Percentiles rank a stretch among this genome's conserved stretches.
phyloP scores from a whole-genome alignment of 2,329 filamentous ascomycete species.

The Pseudopithomyces maydicus region DNA sequence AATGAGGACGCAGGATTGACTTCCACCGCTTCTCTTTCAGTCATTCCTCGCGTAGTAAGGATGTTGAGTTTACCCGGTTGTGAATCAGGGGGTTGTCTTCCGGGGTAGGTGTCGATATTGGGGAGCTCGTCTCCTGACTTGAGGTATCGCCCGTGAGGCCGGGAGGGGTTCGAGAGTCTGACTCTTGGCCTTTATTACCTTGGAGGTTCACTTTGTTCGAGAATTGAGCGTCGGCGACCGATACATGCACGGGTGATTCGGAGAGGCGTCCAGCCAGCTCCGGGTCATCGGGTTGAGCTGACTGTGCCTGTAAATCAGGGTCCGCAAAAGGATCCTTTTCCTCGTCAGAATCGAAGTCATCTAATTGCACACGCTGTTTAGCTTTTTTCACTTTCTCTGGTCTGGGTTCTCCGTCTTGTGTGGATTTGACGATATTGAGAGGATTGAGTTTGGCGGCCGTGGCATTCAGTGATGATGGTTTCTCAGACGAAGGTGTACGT shows the following conservation, averaged over 20 bases:
- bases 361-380: conserved; percentile 68
- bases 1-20: conserved; percentile 23
- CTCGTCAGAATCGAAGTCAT: conserved; percentile 69
- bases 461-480: conserved; percentile 23
- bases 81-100: conserved; percentile 36
- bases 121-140: conserved; percentile 62
- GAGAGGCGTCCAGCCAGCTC: conserved; percentile 51
- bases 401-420: conserved; percentile 54
- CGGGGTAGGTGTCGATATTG: conserved; percentile 41
- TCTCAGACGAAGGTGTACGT: conserved; percentile 25
- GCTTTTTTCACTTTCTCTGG: conserved; percentile 64
- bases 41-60: conserved; percentile 20
- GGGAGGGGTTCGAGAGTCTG: conserved; percentile 57
- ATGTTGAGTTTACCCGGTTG: conserved; percentile 30
- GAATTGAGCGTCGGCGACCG: conserved; percentile 57
- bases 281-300: conserved; percentile 18
- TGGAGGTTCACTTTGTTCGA: conserved; percentile 24
- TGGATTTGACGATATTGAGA: conserved; percentile 43
- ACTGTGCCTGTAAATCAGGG: conserved; percentile 41
- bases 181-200: conserved; percentile 28
- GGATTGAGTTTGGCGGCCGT: conserved; percentile 27
- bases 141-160: conserved; percentile 73
- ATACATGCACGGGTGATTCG: conserved; percentile 72
- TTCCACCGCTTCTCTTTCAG: conserved; percentile 29
- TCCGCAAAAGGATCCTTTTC: conserved; percentile 52